Evolutionary conservation across 2,329 filamentous ascomycete genomes (phyloP), one percentile per base, ranked within the genome.

Genomic region (Penicillium palitans): DNA sequence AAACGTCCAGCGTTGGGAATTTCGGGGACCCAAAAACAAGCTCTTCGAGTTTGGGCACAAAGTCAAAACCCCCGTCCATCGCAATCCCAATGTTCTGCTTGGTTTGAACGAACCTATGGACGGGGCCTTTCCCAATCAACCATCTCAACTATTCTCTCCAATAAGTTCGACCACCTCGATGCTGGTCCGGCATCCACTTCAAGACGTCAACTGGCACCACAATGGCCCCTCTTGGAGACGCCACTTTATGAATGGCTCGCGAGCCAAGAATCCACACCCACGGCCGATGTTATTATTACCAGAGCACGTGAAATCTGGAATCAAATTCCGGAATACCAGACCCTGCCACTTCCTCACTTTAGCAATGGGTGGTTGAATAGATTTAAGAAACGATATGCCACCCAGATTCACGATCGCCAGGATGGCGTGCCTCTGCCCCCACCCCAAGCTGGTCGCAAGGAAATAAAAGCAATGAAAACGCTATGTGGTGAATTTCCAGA

Each of bases 311-410:
- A 62, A 49, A 66, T 62, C 24, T 67, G 57, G 62, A 33, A 25
- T 7, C 35, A 55, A 25, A 63, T 67, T 33, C 37, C 54, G 2
- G 42, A 61, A 48, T 68, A 68, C 49, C 39, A 46, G n/a, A 52
- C 58, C 19, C 45, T 47, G 29, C 31, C 53, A 17, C 27, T 25
- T 4, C 66, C 66, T 15, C 41, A 47, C 12, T 68, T 68, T 37
- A 68, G 61, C 39, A 50, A 48, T 25, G 58, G 64, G 21, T 68
- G 63, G 66, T 37, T 68, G 10, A 27, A n/a, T 12, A 58, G 51
- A 40, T 58, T 58, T 9, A 48, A 27, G 15, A 48, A 44, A 40
- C 51, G 56, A 21, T 47, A 47, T 33, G 27, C 27, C 19, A 17
- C 29, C 9, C 45, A 46, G 15, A n/a, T 60, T 24, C 27, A 46